phyloP scores from a whole-genome alignment of 768 basidiomycete species.

The Termitomyces sp. region DNA sequence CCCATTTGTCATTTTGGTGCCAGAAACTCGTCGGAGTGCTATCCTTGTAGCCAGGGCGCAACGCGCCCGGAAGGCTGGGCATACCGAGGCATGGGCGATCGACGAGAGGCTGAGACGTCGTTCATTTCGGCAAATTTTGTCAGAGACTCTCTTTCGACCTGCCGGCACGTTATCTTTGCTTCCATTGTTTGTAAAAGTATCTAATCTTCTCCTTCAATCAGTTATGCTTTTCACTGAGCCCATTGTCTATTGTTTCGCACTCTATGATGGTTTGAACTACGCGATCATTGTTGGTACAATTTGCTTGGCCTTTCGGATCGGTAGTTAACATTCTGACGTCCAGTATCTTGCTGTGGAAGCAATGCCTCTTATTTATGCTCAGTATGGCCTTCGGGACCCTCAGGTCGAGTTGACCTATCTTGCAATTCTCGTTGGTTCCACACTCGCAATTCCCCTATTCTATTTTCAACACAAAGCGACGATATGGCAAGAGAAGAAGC shows the following conservation, averaged over 20 bases:
- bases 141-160: conserved; percentile 20
- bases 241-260: conserved; percentile 23
- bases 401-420: conserved; percentile 19
- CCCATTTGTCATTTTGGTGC: conserved; percentile 20
- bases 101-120: conserved; percentile 19
- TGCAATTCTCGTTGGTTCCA: conserved; percentile 17
- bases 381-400: conserved; percentile 18
- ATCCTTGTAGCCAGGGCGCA: conserved; percentile 20
- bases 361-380: conserved; percentile 20
- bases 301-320: neutral
- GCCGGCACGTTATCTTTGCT: conserved; percentile 14
- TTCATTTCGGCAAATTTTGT: conserved; percentile 17
- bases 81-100: conserved; percentile 18
- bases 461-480: conserved; percentile 10
- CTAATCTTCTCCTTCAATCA: neutral
- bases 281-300: conserved; percentile 18
- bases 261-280: conserved; percentile 24
- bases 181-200: neutral
- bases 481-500: conserved; percentile 18
- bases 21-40: conserved; percentile 23
- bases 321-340: neutral
- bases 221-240: conserved; percentile 25
- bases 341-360: conserved; percentile 24
- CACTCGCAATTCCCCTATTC: conserved; percentile 21
- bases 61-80: conserved; percentile 14